Evolutionary conservation across 805 yeast species (phyloP).

Genomic region (Saturnispora kantuleensis): DNA sequence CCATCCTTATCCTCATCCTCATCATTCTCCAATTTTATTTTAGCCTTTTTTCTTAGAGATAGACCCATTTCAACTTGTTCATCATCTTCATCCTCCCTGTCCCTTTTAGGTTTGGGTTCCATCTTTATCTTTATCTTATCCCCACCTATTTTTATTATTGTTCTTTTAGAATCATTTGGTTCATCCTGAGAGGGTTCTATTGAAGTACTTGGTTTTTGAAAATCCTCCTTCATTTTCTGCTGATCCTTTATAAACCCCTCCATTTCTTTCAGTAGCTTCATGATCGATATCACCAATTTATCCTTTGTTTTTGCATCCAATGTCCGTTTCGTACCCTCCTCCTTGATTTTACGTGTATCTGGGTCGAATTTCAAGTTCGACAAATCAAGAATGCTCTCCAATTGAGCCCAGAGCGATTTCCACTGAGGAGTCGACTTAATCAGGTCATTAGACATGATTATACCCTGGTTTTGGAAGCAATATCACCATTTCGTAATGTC

Average conservation of each 20-base stretch:
- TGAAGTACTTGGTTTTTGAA: background rate
- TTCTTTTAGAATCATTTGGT: slow-evolving; percentile 1
- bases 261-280: background rate
- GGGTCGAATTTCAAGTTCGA: no score
- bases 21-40: slow-evolving; percentile 3
- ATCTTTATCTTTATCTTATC: slow-evolving; percentile 8
- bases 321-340: background rate
- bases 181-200: background rate
- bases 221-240: background rate
- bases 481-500: no score
- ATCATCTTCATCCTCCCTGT: slow-evolving; percentile 11
- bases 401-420: no score
- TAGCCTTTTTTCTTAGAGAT: background rate
- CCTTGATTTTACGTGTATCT: no score
- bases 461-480: no score
- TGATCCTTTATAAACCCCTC: background rate
- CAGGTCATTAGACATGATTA: no score
- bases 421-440: no score
- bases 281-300: background rate
- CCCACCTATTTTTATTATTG: slow-evolving; percentile 6
- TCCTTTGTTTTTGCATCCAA: background rate
- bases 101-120: background rate
- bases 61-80: background rate
- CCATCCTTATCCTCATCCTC: slow-evolving; percentile 4
- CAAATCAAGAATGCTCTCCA: no score